A percentile compares a stretch with the other conserved stretches of the same genome.
Evolutionary conservation across 2,329 filamentous ascomycete species (phyloP).

Genomic region (Botryotinia convoluta): DNA sequence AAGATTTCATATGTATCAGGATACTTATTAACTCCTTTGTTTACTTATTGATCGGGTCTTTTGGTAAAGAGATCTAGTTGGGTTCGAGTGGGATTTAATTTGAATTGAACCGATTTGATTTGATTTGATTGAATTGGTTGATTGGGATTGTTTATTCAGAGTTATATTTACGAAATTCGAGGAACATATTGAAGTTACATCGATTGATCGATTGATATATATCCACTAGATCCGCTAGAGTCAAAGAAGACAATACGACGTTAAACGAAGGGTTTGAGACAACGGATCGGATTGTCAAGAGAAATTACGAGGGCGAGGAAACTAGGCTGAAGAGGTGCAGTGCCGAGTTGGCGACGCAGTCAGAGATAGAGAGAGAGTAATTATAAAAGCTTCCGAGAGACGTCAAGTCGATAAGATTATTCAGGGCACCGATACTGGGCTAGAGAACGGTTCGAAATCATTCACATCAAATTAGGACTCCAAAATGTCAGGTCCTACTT

Average conservation of each 20-base stretch:
- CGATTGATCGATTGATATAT: neutral
- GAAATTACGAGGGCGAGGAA: neutral
- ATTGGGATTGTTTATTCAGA: neutral
- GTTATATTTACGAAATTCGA: neutral
- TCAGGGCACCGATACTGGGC: neutral
- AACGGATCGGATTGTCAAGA: neutral
- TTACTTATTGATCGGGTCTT: neutral
- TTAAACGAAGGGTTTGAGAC: neutral
- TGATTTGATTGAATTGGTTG: neutral
- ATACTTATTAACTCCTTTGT: neutral
- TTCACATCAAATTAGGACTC: too few species aligned
- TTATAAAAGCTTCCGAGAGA: neutral
- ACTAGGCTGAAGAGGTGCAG: neutral
- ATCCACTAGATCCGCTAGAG: neutral
- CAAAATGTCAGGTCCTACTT: constrained; percentile 62
- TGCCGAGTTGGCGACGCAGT: neutral
- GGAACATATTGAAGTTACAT: neutral
- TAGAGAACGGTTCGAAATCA: neutral
- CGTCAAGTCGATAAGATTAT: neutral
- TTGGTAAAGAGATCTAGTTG: neutral
- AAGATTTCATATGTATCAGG: neutral
- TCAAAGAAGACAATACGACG: neutral
- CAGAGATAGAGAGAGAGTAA: neutral
- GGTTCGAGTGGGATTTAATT: neutral
- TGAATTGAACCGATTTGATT: neutral